These are phyloP conservation scores for Mycena polygramma DNA, from an alignment of 768 basidiomycete genomes.

Conservation along the genomic window DNA sequence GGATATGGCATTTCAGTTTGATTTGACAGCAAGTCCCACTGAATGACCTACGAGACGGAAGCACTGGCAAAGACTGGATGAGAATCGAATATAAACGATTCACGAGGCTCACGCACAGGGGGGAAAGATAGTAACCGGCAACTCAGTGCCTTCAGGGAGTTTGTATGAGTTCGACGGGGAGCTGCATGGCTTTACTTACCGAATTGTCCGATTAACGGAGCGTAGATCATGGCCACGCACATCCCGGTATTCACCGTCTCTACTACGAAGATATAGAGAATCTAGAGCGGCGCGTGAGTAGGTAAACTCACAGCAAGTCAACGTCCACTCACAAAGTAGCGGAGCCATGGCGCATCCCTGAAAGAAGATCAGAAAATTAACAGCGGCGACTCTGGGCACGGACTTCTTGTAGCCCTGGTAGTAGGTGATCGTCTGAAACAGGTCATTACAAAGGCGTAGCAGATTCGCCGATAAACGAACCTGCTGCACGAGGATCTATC, in stretches of 20 bases:
- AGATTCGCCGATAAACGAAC: background rate
- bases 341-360: background rate
- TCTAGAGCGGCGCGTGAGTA: background rate
- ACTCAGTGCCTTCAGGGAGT: background rate
- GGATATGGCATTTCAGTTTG: background rate
- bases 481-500: constrained; percentile 6
- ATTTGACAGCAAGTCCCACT: background rate
- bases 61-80: background rate
- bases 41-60: background rate
- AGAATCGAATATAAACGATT: background rate
- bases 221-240: background rate
- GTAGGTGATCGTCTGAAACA: background rate
- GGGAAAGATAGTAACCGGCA: background rate
- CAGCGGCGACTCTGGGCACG: background rate
- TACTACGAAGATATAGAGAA: background rate
- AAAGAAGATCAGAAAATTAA: background rate
- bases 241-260: background rate
- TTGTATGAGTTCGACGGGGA: background rate
- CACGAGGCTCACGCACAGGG: background rate
- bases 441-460: background rate
- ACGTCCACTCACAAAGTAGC: background rate
- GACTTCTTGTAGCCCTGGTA: background rate
- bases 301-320: background rate
- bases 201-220: background rate
- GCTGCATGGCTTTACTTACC: background rate